Base-by-base conservation (phyloP, 1,284 basidiomycete species). In the Pterulicium gracile region DNA sequence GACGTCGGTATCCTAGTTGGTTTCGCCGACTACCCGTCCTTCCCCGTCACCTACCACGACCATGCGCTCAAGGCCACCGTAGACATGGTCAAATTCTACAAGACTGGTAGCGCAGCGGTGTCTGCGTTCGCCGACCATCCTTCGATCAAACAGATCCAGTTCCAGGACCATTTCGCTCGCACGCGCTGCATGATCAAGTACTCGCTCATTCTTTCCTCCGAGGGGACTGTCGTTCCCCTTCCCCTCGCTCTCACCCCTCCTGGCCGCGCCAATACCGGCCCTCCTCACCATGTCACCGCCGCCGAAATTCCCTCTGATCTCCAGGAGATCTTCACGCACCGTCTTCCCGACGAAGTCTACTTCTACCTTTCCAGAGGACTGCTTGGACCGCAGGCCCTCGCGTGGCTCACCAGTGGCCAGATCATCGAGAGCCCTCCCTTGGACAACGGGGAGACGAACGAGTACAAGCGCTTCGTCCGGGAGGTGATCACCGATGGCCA, bases 291-390 rank as follows among this genome's bases (percentile, higher is more conserved):
- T 55, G 76, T 83, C 42, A 89, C 88, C 0, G 77, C 85, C 0
- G 80, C 83, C 19, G 95, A 98, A 55, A 81, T 98, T 27, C 95
- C 95, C 1, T 64, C 70, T 39, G 95, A 98, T 65, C 69, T 99
- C 32, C 88, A 96, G 60, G 93, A 97, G 45, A 87, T 98, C 53
- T 98, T 98, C 67, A 96, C 93, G 2, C 75, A 89, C 61, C 85
- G 92, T 27, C 73, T 99, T 14, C 95, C 96, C 0, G 95, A 98
- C 64, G 94, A 98, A 61, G 75, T 98, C 49, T 98, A 95, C 69
- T 95, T 87, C 64, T 95, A 97, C 62, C 76, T 98, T 49, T 97
- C 93, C 42, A 81, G 92, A 14, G 95, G 95, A 4, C 75, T 98
- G 20, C 66, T 98, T 48, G 82, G 83, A 10, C 86, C 92, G 0